These are phyloP conservation scores for Xylaria hypoxylon DNA, from an alignment of 2,329 filamentous ascomycete species.

Conservation along the genomic window DNA sequence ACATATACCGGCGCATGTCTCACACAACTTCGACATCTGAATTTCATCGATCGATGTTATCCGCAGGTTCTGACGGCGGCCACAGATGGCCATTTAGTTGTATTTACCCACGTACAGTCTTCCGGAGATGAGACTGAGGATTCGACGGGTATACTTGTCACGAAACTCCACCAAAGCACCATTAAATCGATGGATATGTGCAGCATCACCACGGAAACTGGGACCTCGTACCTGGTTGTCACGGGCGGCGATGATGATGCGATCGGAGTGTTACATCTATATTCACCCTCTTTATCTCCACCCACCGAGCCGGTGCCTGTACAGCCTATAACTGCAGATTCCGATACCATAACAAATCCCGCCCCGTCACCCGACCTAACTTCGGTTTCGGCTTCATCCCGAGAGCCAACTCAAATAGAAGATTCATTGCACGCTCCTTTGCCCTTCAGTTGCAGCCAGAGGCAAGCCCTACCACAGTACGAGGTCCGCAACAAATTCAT, in stretches of 20 bases:
- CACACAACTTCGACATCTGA: conserved; percentile 69
- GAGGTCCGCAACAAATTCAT: conserved; percentile 47
- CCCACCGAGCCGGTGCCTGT: background rate
- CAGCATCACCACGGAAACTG: conserved; percentile 43
- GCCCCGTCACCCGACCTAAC: background rate
- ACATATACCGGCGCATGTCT: conserved; percentile 80
- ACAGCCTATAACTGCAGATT: background rate
- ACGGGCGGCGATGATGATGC: conserved; percentile 93
- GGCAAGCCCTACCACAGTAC: conserved; percentile 12
- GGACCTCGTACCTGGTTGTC: conserved; percentile 64
- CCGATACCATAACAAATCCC: background rate
- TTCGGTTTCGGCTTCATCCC: background rate
- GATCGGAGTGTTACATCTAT: conserved; percentile 60
- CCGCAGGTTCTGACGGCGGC: conserved; percentile 73
- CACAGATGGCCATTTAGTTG: conserved; percentile 81
- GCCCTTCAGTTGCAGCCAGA: background rate
- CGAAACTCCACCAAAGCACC: conserved; percentile 79
- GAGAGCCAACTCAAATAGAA: background rate
- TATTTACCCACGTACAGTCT: conserved; percentile 60
- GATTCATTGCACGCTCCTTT: background rate
- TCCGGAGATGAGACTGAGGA: conserved; percentile 10
- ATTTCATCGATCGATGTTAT: conserved; percentile 39
- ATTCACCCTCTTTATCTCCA: conserved; percentile 31
- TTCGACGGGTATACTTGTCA: conserved; percentile 50
- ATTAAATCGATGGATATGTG: conserved; percentile 74